Conservation (phyloP, 2,329 filamentous ascomycete species). For the Ustulina deusta region DNA sequence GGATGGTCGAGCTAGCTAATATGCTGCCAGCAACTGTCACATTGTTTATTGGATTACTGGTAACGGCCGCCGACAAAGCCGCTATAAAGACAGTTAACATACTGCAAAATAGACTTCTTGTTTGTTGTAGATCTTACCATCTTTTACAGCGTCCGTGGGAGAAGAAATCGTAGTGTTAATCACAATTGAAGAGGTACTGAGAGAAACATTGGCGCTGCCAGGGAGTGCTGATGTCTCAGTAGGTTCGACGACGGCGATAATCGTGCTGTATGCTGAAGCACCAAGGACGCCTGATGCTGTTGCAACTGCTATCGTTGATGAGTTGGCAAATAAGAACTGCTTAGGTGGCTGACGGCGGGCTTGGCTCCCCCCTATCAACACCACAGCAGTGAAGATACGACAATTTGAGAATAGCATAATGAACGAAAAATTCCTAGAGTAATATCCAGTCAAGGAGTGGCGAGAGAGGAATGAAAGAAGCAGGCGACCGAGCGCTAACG, state of each 20-base stretch:
- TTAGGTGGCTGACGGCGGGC: constrained; percentile 32
- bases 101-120: neutral
- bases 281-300: neutral
- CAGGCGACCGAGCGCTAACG: constrained; percentile 39
- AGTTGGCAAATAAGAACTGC: constrained; percentile 23
- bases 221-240: neutral
- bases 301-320: constrained; percentile 7
- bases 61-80: neutral
- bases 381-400: constrained; percentile 35
- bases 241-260: neutral
- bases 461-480: constrained; percentile 35
- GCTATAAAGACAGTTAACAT: constrained; percentile 18
- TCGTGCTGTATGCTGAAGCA: neutral
- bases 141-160: neutral
- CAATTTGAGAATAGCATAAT: constrained; percentile 44
- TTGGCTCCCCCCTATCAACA: constrained; percentile 34
- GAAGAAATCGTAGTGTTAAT: constrained; percentile 18
- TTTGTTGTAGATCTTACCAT: constrained; percentile 8
- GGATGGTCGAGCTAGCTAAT: neutral
- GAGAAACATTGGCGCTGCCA: neutral
- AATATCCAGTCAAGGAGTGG: constrained; percentile 32
- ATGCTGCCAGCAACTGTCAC: neutral
- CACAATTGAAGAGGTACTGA: constrained; percentile 2
- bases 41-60: neutral
- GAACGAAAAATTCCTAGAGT: constrained; percentile 30